Percentiles rank a stretch among this genome's conserved stretches.
These are phyloP conservation scores for Simplicillium aogashimaense DNA, from an alignment of 2,329 filamentous ascomycete genomes.

Conservation along the genomic window DNA sequence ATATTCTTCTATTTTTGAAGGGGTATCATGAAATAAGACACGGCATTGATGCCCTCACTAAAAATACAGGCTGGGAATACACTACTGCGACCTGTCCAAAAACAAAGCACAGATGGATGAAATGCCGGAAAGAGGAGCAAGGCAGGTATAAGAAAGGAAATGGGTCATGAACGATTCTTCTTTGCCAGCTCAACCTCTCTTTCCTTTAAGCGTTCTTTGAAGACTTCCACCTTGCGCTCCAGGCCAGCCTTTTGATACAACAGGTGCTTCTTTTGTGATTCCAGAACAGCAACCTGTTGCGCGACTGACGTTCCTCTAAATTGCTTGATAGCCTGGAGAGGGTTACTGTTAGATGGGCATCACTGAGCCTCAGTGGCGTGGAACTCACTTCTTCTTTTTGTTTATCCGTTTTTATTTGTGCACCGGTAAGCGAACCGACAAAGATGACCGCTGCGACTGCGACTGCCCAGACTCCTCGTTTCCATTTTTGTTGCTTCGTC, in stretches of 20 bases:
- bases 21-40: slow-evolving; percentile 4
- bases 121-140: too few species aligned
- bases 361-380: neutral
- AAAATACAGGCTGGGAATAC: too few species aligned
- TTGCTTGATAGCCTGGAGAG: slow-evolving; percentile 19
- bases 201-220: slow-evolving; percentile 28
- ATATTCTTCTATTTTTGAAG: neutral
- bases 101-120: too few species aligned
- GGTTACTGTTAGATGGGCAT: neutral
- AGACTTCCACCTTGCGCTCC: slow-evolving; percentile 29
- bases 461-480: slow-evolving; percentile 25
- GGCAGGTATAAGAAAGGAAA: too few species aligned
- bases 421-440: slow-evolving; percentile 37
- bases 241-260: slow-evolving; percentile 26
- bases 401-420: slow-evolving; percentile 36
- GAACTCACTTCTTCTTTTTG: slow-evolving; percentile 31
- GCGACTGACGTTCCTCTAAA: slow-evolving; percentile 28
- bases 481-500: slow-evolving; percentile 22
- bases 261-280: slow-evolving; percentile 29
- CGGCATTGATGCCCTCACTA: too few species aligned
- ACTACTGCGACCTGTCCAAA: too few species aligned
- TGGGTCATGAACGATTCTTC: slow-evolving; percentile 3
- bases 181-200: slow-evolving; percentile 18
- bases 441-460: slow-evolving; percentile 35
- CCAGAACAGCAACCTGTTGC: slow-evolving; percentile 34